Base-by-base conservation (phyloP, 257 asterid species). In the Pogostemon cablin region DNA sequence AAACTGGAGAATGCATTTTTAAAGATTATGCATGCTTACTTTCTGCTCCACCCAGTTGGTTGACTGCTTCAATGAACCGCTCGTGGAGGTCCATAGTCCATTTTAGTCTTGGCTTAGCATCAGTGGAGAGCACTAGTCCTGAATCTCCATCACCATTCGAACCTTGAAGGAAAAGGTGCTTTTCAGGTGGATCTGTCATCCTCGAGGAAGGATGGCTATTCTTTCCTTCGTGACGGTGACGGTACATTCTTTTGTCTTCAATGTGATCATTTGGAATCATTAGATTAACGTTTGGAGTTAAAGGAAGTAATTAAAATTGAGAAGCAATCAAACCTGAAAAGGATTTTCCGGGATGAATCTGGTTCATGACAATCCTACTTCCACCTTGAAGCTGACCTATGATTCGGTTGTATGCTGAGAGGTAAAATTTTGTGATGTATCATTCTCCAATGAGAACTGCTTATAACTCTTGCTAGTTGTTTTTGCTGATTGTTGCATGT, bases 11-110 rank as follows among this genome's bases (percentile, higher is more conserved):
- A 55, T 35, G 52, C 63, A 71, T 79, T 68, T 50, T 61, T 62
- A 48, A 57, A 17, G 35, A 52, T 38, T 61, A 68, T 55, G 43
- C 78, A 61, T 67, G 62, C 97, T 86, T 85, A 95, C 99, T 95
- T 72, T 95, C 99, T 78, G 98, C 97, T 72, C 99, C 99, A 50
- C 99, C 99, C 73, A 95, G 83, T 77, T 95, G 96, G 79, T 88
- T 91, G 34, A 95, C 99, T 71, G 99, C 99, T 76, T 95, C 96
- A 47, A 85, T 77, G 84, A 95, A 91, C 71, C 95, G 82, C 79
- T 89, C 86, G 12, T 95, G 98, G 48, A 91, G 96, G 77, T 91
- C 97, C 2, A 90, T 72, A 9, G 99, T 95, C 99, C 99, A 95
- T 82, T 91, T 95, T 35, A 95, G 76, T 75, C 99, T 82, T 48